Evolutionary conservation across 176 grass and related monocot species (phyloP), one percentile per base, ranked within the genome.

Genomic region (Tillandsia fasciculata): DNA sequence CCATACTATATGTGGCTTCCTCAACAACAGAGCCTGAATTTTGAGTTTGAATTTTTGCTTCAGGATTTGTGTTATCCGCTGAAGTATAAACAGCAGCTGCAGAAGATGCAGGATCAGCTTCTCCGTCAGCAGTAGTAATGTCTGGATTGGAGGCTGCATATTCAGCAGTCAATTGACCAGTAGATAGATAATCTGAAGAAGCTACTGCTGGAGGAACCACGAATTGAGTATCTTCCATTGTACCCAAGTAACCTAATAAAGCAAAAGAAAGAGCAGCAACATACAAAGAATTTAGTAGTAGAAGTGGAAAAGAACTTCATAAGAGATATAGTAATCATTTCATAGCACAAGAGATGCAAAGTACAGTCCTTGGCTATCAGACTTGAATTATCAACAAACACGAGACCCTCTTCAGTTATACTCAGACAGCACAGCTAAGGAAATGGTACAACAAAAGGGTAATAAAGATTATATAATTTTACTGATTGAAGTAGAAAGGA

Each of bases 171-270:
- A 65, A 20, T 68, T 70, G 70, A 11, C 22, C 29, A 3, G 79
- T 64, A 8, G 71, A 73, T 49, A 66, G 48, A 79, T 79, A 65
- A 14, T 81, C 71, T 49, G 71, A 18, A 42, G 57, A 69, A 49
- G 56, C 52, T 7, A 67, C 13, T 76, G 75, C 42, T 63, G 68
- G 75, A 56, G 50, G 23, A 3, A 59, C 33, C 48, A 69, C 50
- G 49, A 67, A 70, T 65, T 85, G 88, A 50, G 72, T 76, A 49
- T 78, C 74, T 76, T 89, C 92, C 88, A 96, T 96, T 57, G 57
- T 56, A 50, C 54, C 22, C 50, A 27, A 64, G 64, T 33, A 61
- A 23, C 56, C 56, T 42, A 61, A 61, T 20, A 18, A 9, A 18
- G 56, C 56, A 61, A 61, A 18, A 61, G n/a, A 61, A 9, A 18